These are phyloP conservation scores for Trichosporon sp. DNA, from an alignment of 1,284 basidiomycete genomes.

Conservation along the genomic window DNA sequence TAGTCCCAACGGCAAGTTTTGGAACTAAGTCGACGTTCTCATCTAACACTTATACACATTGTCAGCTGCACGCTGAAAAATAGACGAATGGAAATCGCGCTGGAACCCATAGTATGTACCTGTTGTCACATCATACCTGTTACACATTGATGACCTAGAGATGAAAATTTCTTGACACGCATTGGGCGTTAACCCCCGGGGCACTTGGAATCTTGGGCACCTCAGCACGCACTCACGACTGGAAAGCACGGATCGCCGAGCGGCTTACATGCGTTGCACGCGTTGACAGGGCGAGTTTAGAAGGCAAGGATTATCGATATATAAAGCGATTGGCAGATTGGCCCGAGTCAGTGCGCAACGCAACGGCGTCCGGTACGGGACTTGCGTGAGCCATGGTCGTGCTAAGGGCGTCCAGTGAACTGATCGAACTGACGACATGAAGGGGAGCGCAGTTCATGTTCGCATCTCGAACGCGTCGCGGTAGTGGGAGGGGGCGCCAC, in stretches of 20 bases:
- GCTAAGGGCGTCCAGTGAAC: too few relatives aligned
- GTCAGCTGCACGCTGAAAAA: not conserved
- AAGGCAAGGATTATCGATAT: too few relatives aligned
- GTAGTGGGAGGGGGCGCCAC: too few relatives aligned
- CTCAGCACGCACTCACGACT: not conserved
- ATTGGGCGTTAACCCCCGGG: not conserved
- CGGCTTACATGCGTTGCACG: not conserved
- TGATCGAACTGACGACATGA: too few relatives aligned
- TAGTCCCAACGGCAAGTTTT: not conserved
- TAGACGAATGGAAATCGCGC: not conserved
- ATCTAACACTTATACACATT: not conserved
- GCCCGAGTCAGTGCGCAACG: too few relatives aligned
- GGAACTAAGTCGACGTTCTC: not conserved
- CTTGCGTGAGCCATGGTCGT: too few relatives aligned
- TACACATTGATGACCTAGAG: constrained; percentile 15
- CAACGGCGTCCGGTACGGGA: too few relatives aligned
- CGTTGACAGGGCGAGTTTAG: too few relatives aligned
- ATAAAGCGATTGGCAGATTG: not conserved
- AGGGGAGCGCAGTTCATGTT: not conserved
- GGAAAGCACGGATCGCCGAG: not conserved
- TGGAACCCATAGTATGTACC: constrained; percentile 6
- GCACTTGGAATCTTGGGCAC: not conserved
- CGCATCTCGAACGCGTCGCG: not conserved
- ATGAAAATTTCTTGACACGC: not conserved
- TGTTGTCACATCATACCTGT: constrained; percentile 1